Base-by-base conservation (phyloP, 352 stramenopile species). In the Phytophthora sojae region DNA sequence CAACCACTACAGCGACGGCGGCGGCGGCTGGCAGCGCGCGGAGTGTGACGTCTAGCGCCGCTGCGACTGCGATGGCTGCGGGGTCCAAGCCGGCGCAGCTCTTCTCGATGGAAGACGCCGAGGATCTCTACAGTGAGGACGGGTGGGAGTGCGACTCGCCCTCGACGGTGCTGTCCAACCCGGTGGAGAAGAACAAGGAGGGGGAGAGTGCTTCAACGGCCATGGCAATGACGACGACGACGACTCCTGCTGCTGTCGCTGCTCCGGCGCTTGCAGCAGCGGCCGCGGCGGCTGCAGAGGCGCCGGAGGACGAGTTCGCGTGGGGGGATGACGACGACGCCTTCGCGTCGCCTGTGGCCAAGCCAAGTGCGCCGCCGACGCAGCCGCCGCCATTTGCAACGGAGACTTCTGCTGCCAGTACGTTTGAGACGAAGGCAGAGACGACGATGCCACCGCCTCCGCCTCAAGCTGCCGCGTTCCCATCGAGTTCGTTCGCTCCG, bases 101-200 rank as follows among this genome's bases (percentile, higher is more conserved):
- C 23, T 93, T 95, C 57, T 90, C 84, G 15, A 95, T 95, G 83
- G 86, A 90, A 81, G 86, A 90, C 29, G 49, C 73, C 9, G 77
- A 81, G n/a, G 86, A 94, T 39, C 62, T 85, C 29, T 89, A 92
- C 42, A 88, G 73, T 61, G 83, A 92, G 52, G 88, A 95, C 39
- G 86, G 80, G 2, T 95, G 88, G 88, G 78, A 86, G 5, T 83
- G 79, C 30, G 86, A 93, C 65, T 95, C 86, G 44, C 88, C 82
- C 6, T 90, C 88, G 21, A 76, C 79, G 3, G 86, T 95, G 64
- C 72, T 95, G 14, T 90, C 81, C 12, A 77, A 79, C 14, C 66
- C 79, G 42, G 63, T 49, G 32, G 32, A 39, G 32, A 15, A 39
- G 32, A 14, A 12, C 64, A 67, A 80, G 7, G 71, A 82, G 37